Evolutionary conservation across 1,284 basidiomycete genomes (phyloP).

Genomic region (Cutaneotrichosporon cavernicola): DNA sequence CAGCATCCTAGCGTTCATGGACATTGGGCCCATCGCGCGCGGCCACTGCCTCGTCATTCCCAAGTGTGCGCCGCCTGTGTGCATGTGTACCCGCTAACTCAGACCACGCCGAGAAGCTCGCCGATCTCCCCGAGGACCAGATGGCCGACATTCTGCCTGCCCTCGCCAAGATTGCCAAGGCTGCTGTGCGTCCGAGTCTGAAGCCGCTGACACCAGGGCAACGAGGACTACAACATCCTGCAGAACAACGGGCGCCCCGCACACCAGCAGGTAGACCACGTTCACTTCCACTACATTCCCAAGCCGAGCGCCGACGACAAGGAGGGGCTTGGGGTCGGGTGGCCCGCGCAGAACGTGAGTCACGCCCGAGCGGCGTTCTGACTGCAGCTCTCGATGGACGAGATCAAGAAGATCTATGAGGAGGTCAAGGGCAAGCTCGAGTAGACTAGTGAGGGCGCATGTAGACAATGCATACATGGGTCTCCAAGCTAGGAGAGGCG

Average conservation of each 20-base stretch:
- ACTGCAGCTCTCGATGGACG: slow-evolving; percentile 20
- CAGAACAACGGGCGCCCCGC: slow-evolving; percentile 81
- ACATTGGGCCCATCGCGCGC: slow-evolving; percentile 80
- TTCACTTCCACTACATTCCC: slow-evolving; percentile 84
- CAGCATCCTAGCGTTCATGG: slow-evolving; percentile 72
- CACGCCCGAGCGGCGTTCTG: neutral
- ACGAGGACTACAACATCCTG: slow-evolving; percentile 81
- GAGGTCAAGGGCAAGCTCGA: slow-evolving; percentile 21
- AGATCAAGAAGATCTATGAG: slow-evolving; percentile 16
- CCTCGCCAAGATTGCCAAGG: slow-evolving; percentile 81
- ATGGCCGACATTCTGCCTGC: slow-evolving; percentile 70
- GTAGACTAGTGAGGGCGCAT: neutral
- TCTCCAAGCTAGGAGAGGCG: neutral
- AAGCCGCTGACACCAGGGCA: slow-evolving; percentile 49
- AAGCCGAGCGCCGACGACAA: slow-evolving; percentile 62
- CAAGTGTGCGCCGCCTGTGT: slow-evolving; percentile 63
- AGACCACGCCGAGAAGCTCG: slow-evolving; percentile 77
- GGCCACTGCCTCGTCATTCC: slow-evolving; percentile 80
- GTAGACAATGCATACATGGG: neutral
- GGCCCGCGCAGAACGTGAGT: slow-evolving; percentile 60
- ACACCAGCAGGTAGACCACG: slow-evolving; percentile 77
- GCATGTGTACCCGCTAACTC: neutral
- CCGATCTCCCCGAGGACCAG: slow-evolving; percentile 77
- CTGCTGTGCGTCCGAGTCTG: slow-evolving; percentile 8
- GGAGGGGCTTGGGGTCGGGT: slow-evolving; percentile 74